Evolutionary conservation across 192 early-diverging fungal species (phyloP).

Genomic region (Pilobolus umbonatus): DNA sequence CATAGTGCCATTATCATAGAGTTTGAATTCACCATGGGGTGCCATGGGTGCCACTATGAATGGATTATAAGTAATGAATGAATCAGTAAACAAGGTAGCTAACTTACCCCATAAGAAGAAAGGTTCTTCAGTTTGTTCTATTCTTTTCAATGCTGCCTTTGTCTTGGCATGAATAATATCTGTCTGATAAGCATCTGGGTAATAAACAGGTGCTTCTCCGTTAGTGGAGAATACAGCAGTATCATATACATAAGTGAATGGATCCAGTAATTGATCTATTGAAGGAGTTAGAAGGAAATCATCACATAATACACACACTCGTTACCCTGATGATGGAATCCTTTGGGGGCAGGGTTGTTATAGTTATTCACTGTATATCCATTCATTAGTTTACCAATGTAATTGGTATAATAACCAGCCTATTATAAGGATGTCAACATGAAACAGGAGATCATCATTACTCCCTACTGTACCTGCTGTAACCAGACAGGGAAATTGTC

Average conservation of each 20-base stretch:
- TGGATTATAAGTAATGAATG: conserved; percentile 22
- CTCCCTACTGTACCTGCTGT: too few relatives aligned
- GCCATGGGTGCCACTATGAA: conserved; percentile 55
- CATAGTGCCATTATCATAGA: conserved; percentile 15
- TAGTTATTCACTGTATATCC: conserved; percentile 36
- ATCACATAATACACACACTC: conserved; percentile 2
- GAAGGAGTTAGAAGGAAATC: background rate
- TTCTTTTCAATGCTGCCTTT: conserved; percentile 37
- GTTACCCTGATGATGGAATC: conserved; percentile 36
- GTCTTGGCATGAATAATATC: conserved; percentile 51
- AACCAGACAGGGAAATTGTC: conserved; percentile 50
- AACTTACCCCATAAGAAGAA: conserved; percentile 36
- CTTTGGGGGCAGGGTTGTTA: conserved; percentile 30
- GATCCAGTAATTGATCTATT: conserved; percentile 41
- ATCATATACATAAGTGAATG: conserved; percentile 53
- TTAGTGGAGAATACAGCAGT: conserved; percentile 55
- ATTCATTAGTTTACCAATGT: conserved; percentile 68
- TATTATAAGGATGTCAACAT: too few relatives aligned
- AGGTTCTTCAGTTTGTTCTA: conserved; percentile 36
- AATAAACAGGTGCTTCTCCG: conserved; percentile 42
- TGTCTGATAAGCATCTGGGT: conserved; percentile 49
- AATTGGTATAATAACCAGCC: conserved; percentile 58
- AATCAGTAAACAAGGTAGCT: background rate
- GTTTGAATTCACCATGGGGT: conserved; percentile 52
- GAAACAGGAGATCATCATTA: too few relatives aligned